These are phyloP conservation scores for Verticillium nonalfalfae DNA, from an alignment of 2,329 filamentous ascomycete species.

Conservation along the genomic window DNA sequence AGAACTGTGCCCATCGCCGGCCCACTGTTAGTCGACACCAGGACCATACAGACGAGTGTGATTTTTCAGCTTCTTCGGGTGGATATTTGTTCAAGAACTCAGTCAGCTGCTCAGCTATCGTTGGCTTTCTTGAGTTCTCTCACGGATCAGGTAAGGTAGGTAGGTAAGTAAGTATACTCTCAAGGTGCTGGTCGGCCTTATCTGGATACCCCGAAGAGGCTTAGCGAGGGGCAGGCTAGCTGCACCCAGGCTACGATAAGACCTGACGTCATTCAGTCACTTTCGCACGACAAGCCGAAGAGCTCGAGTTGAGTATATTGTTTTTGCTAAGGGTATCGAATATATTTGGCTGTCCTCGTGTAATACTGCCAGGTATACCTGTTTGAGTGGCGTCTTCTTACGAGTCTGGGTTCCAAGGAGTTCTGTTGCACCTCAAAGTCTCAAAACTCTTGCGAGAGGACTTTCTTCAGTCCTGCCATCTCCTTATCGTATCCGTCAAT, in stretches of 20 bases:
- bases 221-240: neutral
- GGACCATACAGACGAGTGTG: too few relatives aligned
- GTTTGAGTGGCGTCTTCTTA: neutral
- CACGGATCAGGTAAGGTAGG: too few relatives aligned
- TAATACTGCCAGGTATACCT: neutral
- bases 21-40: too few relatives aligned
- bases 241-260: neutral
- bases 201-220: neutral
- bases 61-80: too few relatives aligned
- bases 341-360: neutral
- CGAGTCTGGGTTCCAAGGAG: neutral
- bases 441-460: slow-evolving; percentile 34
- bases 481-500: slow-evolving; percentile 69
- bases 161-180: neutral
- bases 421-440: too few relatives aligned
- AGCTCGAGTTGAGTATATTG: neutral
- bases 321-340: neutral
- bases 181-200: neutral
- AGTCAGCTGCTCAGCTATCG: neutral
- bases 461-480: slow-evolving; percentile 64
- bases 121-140: too few relatives aligned
- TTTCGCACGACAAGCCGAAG: neutral
- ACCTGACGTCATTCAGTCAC: neutral
- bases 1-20: too few relatives aligned
- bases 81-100: too few relatives aligned